Base-by-base conservation (phyloP, 176 grass and related monocot genomes). In the Poa annua region DNA sequence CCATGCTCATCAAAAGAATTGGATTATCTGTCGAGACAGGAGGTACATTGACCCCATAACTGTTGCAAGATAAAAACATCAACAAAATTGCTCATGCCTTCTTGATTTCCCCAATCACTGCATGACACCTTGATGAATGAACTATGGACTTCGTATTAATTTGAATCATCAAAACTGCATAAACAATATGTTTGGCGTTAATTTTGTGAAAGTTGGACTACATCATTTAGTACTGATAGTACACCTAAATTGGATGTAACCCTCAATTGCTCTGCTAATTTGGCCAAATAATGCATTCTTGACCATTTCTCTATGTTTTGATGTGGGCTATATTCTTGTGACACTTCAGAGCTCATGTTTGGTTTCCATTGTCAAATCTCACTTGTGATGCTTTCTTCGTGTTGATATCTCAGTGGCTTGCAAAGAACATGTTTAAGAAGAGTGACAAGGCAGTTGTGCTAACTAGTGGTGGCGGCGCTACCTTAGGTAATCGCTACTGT, bases 1-100 rank as follows among this genome's bases (percentile, higher is more conserved):
- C 96, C 96, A 84, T 95, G 96, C 67, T 95, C 93, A 80, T 90
- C 89, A 78, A 95, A 95, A 90, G 96, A 98, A 91, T 66, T 98
- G 82, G 96, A 98, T 93, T 90, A 98, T 89, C 82, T 98, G 75
- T 90, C 89, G 4, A 84, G 91, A 76, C 93, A 95, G 78, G 90
- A 98, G 96, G 96, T 98, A 78, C 11, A 54, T 73, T 65, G 51
- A 81, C 48, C 82, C 77, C 66, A 61, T 19, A 11, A 63, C 29
- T 67, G 47, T 47, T 79, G 33, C 39, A 35, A 41, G 68, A 45
- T 45, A 71, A 71, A 21, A 8, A 26, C 14, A 29, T 29, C 7
- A 72, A 25, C 61, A 72, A 72, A 72, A 26, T 25, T 2, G 39
- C 41, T 42, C 36, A 33, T 64, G 61, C 35, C 55, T 50, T 88